Base-by-base conservation (phyloP, 2,329 filamentous ascomycete genomes). In the Helotiales sp. region DNA sequence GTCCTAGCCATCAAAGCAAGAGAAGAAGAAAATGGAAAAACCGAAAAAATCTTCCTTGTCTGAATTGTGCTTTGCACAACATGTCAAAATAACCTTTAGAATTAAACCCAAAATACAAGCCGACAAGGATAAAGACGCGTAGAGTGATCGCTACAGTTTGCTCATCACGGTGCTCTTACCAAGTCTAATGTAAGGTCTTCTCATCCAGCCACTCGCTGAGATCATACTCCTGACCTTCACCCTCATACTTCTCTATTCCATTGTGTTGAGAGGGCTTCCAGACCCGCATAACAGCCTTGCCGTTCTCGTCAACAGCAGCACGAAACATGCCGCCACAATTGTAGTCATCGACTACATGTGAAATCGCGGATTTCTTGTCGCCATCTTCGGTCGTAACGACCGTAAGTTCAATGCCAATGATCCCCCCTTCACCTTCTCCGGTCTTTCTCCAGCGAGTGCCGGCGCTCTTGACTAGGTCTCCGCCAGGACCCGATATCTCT, bases 321-420 rank as follows among this genome's bases (percentile, higher is more conserved):
- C 91, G 81, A 69, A 92, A 95, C 89, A 96, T 93, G 0, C 92
- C 92, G 4, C 87, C 89, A 66, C 89, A 95, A 70, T 96, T 96
- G 71, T 87, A 92, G 66, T 93, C 89, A 71, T 86, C 88, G 15
- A 93, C 75, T 5, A 96, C 79, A 52, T 81, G 77, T 1, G 76
- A 76, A 13, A 75, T 67, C 1, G 73, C 71, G 1, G 74, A 74
- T 1, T 80, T 69, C n/a, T 64, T 63, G 0, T 79, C 78, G 3
- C 58, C 75, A n/a, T 75, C 66, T 3, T 63, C 72, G 58, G 81
- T 75, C 2, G 73, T 69, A 10, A 80, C 75, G 1, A 82, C 73
- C 0, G 77, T 77, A 22, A 82, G 72, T 67, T 92, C 88, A 46
- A 93, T 89, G 0, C 90, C 92, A 66, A 96, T 96, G 49, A 96